Evolutionary conservation across 768 basidiomycete species (phyloP).

Genomic region (Tylopilus balloui): DNA sequence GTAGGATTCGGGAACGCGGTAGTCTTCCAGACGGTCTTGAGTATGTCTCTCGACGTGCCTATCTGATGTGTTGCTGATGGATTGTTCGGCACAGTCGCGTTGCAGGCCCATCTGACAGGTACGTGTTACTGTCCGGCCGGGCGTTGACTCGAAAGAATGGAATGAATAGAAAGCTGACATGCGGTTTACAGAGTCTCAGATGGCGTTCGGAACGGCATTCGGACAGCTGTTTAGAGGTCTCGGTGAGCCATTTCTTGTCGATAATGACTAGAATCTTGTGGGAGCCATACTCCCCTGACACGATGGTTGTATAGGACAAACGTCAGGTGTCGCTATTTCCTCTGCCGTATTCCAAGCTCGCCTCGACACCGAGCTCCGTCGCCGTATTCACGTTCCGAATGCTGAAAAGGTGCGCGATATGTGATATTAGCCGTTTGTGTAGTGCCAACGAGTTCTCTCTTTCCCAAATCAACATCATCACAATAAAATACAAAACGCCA

Average conservation of each 20-base stretch:
- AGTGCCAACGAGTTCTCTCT: neutral
- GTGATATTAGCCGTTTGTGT: neutral
- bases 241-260: constrained; percentile 5
- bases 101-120: constrained; percentile 2
- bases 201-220: constrained; percentile 24
- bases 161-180: neutral
- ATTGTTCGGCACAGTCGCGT: neutral
- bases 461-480: neutral
- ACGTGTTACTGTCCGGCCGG: neutral
- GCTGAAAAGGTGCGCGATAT: constrained; percentile 5
- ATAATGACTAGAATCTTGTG: neutral
- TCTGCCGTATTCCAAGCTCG: constrained; percentile 23
- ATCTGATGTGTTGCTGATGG: neutral
- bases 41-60: neutral
- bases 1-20: constrained; percentile 5
- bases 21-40: constrained; percentile 5
- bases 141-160: neutral
- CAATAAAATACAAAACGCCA: too few species aligned
- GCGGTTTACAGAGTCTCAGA: constrained; percentile 10
- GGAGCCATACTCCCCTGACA: neutral
- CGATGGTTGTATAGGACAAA: constrained; percentile 9
- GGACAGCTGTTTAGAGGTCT: constrained; percentile 22
- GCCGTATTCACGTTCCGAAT: constrained; percentile 10
- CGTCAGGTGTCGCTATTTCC: constrained; percentile 19
- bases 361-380: constrained; percentile 12